Conservation (phyloP, 768 basidiomycete species). For the Kwoniella pini region DNA sequence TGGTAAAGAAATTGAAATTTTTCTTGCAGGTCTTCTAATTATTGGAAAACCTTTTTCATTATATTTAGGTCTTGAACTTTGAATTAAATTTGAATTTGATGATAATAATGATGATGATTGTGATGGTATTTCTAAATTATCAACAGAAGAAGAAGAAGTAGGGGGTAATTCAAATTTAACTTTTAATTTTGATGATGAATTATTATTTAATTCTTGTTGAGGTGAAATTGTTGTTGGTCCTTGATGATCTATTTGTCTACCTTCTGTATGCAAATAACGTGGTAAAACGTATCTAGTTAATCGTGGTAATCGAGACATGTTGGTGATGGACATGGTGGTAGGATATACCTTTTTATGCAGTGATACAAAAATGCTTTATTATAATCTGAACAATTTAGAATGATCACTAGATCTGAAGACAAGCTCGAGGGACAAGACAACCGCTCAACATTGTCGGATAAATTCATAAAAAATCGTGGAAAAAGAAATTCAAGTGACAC, state of each 20-base stretch:
- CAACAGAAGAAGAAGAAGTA: slow-evolving; percentile 13
- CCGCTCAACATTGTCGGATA: slow-evolving; percentile 22
- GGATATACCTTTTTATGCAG: background rate
- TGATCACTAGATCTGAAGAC: background rate
- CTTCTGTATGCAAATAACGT: slow-evolving; percentile 42
- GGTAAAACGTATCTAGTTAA: slow-evolving; percentile 2
- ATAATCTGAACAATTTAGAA: background rate
- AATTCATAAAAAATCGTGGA: slow-evolving; percentile 8
- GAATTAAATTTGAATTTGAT: background rate
- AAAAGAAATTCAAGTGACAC: slow-evolving; percentile 9
- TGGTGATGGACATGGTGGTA: slow-evolving; percentile 16
- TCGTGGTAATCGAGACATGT: slow-evolving; percentile 27
- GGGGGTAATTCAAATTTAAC: too few species aligned
- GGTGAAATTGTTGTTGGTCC: slow-evolving; percentile 28
- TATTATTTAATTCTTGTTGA: slow-evolving; percentile 11
- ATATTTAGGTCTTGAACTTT: slow-evolving; percentile 20
- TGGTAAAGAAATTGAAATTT: slow-evolving; percentile 24
- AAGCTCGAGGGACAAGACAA: background rate
- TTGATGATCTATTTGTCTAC: slow-evolving; percentile 43
- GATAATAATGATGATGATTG: slow-evolving; percentile 5
- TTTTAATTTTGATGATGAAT: too few species aligned
- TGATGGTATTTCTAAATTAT: slow-evolving; percentile 1
- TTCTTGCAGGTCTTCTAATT: slow-evolving; percentile 37
- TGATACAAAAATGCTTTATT: background rate
- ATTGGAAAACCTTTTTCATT: slow-evolving; percentile 44